Conservation (phyloP, 306 rosid genomes). For the Quercus agrifolia region DNA sequence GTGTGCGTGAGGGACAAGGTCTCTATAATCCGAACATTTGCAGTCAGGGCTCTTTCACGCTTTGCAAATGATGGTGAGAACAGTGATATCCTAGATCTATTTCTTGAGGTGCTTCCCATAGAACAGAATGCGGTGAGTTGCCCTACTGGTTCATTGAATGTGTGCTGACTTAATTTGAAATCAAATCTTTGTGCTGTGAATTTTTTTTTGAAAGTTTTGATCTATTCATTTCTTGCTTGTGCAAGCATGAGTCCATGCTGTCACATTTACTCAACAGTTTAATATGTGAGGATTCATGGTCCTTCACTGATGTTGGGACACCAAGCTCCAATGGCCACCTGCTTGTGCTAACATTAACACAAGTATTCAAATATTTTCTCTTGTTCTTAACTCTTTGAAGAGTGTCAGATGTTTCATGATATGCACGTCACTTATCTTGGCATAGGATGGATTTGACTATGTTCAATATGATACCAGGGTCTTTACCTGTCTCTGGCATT, state of each 20-base stretch:
- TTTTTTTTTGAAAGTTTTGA: neutral
- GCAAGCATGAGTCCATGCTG: neutral
- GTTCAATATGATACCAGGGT: neutral
- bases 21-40: slow-evolving; percentile 69
- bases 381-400: too few relatives aligned
- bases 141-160: slow-evolving; percentile 12
- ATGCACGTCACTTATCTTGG: too few relatives aligned
- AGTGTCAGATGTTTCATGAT: too few relatives aligned
- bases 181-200: neutral
- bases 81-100: slow-evolving; percentile 72
- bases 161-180: neutral
- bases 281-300: too few relatives aligned
- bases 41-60: slow-evolving; percentile 92
- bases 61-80: slow-evolving; percentile 78
- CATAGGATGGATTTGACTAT: too few relatives aligned
- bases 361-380: too few relatives aligned
- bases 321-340: too few relatives aligned
- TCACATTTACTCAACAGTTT: too few relatives aligned
- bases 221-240: neutral
- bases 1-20: slow-evolving; percentile 67
- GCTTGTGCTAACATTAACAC: too few relatives aligned
- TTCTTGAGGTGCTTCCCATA: slow-evolving; percentile 63
- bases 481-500: neutral
- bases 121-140: slow-evolving; percentile 77
- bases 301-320: too few relatives aligned